phyloP scores from a whole-genome alignment of 257 asterid species.

The Sherardia arvensis region DNA sequence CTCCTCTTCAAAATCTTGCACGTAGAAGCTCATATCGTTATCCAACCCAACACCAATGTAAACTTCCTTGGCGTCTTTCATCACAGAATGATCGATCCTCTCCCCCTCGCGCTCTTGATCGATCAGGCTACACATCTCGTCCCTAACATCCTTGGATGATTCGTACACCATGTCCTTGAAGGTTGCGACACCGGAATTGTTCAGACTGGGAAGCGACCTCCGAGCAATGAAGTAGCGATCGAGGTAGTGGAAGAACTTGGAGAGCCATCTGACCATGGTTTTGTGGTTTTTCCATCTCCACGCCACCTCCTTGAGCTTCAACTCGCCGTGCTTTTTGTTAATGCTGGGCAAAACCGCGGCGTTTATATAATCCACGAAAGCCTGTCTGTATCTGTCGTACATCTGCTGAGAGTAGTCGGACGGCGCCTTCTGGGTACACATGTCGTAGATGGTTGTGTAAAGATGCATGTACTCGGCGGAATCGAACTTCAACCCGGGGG shows the following conservation, averaged over 20 bases:
- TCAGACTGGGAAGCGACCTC: slow-evolving; percentile 80
- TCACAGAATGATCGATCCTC: slow-evolving; percentile 75
- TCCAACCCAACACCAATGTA: slow-evolving; percentile 96
- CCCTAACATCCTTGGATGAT: slow-evolving; percentile 22
- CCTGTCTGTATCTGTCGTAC: slow-evolving; percentile 69
- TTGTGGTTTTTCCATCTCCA: slow-evolving; percentile 41
- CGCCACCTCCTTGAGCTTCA: slow-evolving; percentile 72
- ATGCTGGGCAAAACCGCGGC: slow-evolving; percentile 66
- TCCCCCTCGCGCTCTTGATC: slow-evolving; percentile 97
- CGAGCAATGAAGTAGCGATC: slow-evolving; percentile 92
- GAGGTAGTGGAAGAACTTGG: slow-evolving; percentile 74
- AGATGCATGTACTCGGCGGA: neutral
- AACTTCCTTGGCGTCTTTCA: slow-evolving; percentile 79
- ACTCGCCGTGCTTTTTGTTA: slow-evolving; percentile 77
- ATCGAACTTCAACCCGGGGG: neutral
- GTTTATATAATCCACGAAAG: slow-evolving; percentile 62
- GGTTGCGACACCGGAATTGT: slow-evolving; percentile 77
- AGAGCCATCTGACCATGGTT: slow-evolving; percentile 96
- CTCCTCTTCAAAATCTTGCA: slow-evolving; percentile 74
- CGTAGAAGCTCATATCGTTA: slow-evolving; percentile 66
- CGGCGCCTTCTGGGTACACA: slow-evolving; percentile 97
- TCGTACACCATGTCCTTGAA: slow-evolving; percentile 82
- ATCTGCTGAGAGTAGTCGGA: slow-evolving; percentile 89
- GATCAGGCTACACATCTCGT: slow-evolving; percentile 71
- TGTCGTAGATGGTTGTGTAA: slow-evolving; percentile 72